phyloP scores from a whole-genome alignment of 768 basidiomycete genomes.

The Lactarius indigo region DNA sequence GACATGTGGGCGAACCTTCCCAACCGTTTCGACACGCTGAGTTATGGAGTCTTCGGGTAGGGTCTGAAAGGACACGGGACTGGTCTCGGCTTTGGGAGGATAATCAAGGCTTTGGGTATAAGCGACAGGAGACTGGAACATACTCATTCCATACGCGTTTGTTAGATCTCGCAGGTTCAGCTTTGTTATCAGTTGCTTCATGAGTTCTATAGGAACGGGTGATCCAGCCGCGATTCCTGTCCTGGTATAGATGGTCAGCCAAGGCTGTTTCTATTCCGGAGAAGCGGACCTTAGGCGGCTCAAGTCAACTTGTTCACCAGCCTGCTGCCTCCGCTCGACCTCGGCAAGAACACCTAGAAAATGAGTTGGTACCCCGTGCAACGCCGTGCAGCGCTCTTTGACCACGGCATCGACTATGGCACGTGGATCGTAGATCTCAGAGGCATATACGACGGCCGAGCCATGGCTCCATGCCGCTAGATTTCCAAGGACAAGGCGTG shows the following conservation, averaged over 20 bases:
- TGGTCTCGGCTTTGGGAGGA: slow-evolving; percentile 61
- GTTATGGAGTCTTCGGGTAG: slow-evolving; percentile 61
- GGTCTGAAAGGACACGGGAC: slow-evolving; percentile 84
- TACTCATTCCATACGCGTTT: slow-evolving; percentile 86
- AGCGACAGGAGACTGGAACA: slow-evolving; percentile 29
- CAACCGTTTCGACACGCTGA: slow-evolving; percentile 81
- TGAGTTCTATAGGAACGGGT: slow-evolving; percentile 72
- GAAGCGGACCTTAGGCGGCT: slow-evolving; percentile 56
- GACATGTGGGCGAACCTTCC: slow-evolving; percentile 71
- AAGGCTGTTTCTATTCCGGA: not conserved
- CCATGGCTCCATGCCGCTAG: slow-evolving; percentile 75
- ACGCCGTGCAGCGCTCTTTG: slow-evolving; percentile 66
- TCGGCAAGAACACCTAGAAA: slow-evolving; percentile 73
- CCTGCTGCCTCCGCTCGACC: slow-evolving; percentile 50
- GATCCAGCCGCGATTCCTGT: slow-evolving; percentile 84
- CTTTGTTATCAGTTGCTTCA: slow-evolving; percentile 65
- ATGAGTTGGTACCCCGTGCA: slow-evolving; percentile 86
- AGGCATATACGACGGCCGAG: slow-evolving; percentile 71
- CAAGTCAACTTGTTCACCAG: slow-evolving; percentile 47
- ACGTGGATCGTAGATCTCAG: slow-evolving; percentile 57
- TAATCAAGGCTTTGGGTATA: slow-evolving; percentile 8
- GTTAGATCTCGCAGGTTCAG: slow-evolving; percentile 70
- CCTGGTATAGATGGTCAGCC: slow-evolving; percentile 35
- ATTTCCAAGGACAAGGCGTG: slow-evolving; percentile 79
- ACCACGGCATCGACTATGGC: slow-evolving; percentile 69